Base-by-base conservation (phyloP, 2,329 filamentous ascomycete species). In the Diaporthe sp. region DNA sequence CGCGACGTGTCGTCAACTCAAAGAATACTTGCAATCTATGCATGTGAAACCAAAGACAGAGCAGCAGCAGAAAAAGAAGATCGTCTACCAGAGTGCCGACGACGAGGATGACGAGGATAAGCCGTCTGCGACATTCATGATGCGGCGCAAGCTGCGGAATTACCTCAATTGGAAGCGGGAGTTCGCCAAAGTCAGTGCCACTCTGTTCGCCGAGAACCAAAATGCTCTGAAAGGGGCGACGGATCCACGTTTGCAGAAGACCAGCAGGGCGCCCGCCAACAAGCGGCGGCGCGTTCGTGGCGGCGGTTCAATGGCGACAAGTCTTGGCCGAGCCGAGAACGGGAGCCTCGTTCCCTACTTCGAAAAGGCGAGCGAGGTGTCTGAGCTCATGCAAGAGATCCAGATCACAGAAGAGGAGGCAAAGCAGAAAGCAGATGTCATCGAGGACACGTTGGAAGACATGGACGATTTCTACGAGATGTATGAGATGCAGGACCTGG, bases 391-490 rank as follows among this genome's bases (percentile, higher is more conserved):
- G 86, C 92, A 93, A 17, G 94, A 97, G 79, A 91, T 98, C 2
- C 91, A 94, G 79, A 92, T 94, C n/a, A 95, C 93, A 0, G 94
- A 95, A 79, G 88, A 91, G 49, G 95, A 97, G 82, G 89, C 92
- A 25, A 88, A 90, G 57, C 92, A 95, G 79, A 97, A 96, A 82
- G 90, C 92, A 4, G 94, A 96, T 75, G 88, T 97, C 34, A 88
- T 92, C 17, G 87, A 91, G 7, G 97, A 98, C 83, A 93, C 95
- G 1, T 88, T 98, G 10, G 94, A 98, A 65, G 91, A 98, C 81
- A 96, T 97, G 94, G 96, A 98, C 78, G 93, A 96, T 79, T 97
- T 93, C 85, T 98, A 96, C 82, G 91, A 97, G 83, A 89, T 98
- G 44, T 98, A 96, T 83, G 94, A 98, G 73, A 97, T 97, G 92